A percentile compares a stretch with the other conserved stretches of the same genome.
These are phyloP conservation scores for Gonium pectorale DNA, from an alignment of 139 green algal species.

Conservation along the genomic window DNA sequence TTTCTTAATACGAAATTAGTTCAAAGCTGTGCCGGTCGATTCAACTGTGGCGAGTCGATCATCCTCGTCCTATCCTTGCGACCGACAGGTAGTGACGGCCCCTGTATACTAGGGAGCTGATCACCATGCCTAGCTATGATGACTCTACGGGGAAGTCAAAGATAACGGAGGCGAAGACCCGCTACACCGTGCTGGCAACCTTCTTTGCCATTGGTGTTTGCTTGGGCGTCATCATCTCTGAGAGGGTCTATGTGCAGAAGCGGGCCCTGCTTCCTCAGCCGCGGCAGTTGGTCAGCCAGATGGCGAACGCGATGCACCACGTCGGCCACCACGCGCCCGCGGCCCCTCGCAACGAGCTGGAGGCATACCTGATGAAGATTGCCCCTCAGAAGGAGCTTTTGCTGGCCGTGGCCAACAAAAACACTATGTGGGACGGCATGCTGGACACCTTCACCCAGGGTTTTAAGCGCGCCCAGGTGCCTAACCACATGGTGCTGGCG, in stretches of 20 bases:
- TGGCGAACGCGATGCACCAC: constrained; percentile 28
- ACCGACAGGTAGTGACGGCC: too few species aligned
- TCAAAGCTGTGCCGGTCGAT: too few species aligned
- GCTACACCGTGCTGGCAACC: constrained; percentile 53
- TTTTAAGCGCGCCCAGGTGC: constrained; percentile 64
- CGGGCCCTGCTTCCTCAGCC: constrained; percentile 41
- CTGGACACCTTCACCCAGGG: constrained; percentile 77
- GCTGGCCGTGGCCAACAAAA: constrained; percentile 92
- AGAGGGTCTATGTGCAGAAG: constrained; percentile 71
- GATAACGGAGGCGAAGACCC: constrained; percentile 47
- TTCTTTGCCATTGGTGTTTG: constrained; percentile 75
- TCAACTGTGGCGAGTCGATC: too few species aligned
- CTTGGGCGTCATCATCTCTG: constrained; percentile 71
- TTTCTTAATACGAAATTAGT: too few species aligned
- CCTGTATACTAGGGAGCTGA: too few species aligned
- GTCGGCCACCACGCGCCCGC: not conserved
- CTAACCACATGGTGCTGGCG: constrained; percentile 94
- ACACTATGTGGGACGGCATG: constrained; percentile 77
- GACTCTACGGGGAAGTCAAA: constrained; percentile 61
- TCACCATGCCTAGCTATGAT: constrained; percentile 42
- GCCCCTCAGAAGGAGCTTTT: constrained; percentile 89
- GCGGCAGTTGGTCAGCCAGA: constrained; percentile 26
- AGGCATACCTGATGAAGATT: constrained; percentile 68
- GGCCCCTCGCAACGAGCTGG: constrained; percentile 40
- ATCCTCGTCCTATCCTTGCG: too few species aligned